Evolutionary conservation across 2,329 filamentous ascomycete genomes (phyloP).

Genomic region (Trichoderma atrobrunneum): DNA sequence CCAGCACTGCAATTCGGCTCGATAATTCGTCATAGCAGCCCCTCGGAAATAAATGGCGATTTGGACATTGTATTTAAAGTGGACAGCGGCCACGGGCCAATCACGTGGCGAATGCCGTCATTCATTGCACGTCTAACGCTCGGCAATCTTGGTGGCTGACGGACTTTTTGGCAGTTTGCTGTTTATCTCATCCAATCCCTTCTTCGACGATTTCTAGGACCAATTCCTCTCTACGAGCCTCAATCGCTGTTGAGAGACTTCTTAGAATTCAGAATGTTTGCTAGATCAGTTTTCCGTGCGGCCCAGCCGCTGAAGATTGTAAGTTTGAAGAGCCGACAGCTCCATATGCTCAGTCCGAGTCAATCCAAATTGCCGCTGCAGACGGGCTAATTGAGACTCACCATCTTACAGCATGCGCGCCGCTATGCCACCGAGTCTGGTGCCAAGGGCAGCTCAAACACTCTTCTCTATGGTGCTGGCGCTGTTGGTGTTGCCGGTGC

Average conservation of each 20-base stretch:
- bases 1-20: neutral
- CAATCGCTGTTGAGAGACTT: neutral
- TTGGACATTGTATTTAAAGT: neutral
- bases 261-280: conserved; percentile 55
- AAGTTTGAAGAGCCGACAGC: conserved; percentile 32
- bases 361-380: neutral
- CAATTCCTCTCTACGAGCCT: neutral
- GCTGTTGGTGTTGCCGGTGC: conserved; percentile 54
- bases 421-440: conserved; percentile 66
- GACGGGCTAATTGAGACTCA: neutral
- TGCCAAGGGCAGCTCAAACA: conserved; percentile 53
- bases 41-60: neutral
- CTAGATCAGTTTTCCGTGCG: conserved; percentile 61
- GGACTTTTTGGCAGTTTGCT: neutral
- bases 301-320: conserved; percentile 66
- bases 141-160: conserved; percentile 3
- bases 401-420: conserved; percentile 40
- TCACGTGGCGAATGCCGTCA: conserved; percentile 20
- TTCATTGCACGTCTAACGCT: neutral
- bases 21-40: neutral
- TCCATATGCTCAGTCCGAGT: neutral
- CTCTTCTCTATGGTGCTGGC: conserved; percentile 60
- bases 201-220: neutral
- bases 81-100: conserved; percentile 7
- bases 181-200: neutral